Evolutionary conservation across 257 asterid species (phyloP).

Genomic region (Anisodus acutangulus): DNA sequence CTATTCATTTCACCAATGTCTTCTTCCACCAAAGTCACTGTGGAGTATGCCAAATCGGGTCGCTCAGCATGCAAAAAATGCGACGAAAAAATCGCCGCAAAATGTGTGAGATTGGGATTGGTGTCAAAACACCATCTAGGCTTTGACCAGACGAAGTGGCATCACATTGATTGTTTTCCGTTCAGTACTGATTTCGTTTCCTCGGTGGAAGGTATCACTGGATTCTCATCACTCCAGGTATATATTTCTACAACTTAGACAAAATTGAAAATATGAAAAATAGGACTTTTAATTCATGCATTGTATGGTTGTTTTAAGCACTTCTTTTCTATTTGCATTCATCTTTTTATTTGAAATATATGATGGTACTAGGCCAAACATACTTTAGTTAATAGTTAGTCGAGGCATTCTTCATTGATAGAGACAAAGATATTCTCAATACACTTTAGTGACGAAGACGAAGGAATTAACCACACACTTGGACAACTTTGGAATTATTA

Average conservation of each 20-base stretch:
- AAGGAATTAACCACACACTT: no score
- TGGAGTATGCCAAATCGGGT: slow-evolving; percentile 88
- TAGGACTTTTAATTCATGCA: neutral
- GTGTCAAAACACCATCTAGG: slow-evolving; percentile 81
- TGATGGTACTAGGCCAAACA: no score
- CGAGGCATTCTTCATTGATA: no score
- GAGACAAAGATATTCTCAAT: no score
- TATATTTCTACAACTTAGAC: neutral
- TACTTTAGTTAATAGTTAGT: no score
- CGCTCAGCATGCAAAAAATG: slow-evolving; percentile 91
- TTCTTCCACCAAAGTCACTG: slow-evolving; percentile 56
- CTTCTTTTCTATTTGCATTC: neutral
- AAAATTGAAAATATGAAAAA: neutral
- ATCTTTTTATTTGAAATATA: no score
- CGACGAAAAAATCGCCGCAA: slow-evolving; percentile 61
- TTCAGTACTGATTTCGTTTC: slow-evolving; percentile 44
- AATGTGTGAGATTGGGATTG: slow-evolving; percentile 69
- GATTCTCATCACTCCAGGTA: slow-evolving; percentile 84
- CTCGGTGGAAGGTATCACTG: slow-evolving; percentile 60
- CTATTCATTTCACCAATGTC: slow-evolving; percentile 40
- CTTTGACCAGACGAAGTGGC: slow-evolving; percentile 88
- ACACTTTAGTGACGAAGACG: no score
- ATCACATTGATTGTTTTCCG: slow-evolving; percentile 77
- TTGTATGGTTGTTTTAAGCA: neutral
- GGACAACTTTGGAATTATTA: no score